Evolutionary conservation across 495 filamentous ascomycete genomes (phyloP).

Genomic region (Daldinia grandis): DNA sequence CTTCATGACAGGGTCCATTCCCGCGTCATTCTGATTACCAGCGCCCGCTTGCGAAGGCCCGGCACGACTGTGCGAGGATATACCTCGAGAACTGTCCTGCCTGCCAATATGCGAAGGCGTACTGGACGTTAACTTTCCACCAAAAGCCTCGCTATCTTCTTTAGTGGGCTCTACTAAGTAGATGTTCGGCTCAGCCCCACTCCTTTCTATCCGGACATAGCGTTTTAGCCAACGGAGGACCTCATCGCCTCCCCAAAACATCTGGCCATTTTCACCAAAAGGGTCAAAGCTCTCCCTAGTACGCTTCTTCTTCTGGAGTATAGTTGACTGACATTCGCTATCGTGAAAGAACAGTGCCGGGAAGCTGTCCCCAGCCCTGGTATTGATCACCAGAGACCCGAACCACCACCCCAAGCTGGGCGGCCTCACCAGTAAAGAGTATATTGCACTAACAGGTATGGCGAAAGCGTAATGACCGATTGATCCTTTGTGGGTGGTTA

Average conservation of each 20-base stretch:
- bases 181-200: constrained; percentile 82
- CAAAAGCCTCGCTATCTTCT: constrained; percentile 85
- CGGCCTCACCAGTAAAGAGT: constrained; percentile 86
- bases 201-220: constrained; percentile 84
- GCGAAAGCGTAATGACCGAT: constrained; percentile 92
- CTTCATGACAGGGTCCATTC: constrained; percentile 96
- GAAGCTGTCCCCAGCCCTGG: constrained; percentile 86
- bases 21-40: constrained; percentile 62
- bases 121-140: constrained; percentile 61
- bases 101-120: constrained; percentile 53
- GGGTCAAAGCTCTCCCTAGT: constrained; percentile 88
- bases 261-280: constrained; percentile 80
- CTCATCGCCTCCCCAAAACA: constrained; percentile 99
- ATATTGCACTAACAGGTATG: constrained; percentile 87
- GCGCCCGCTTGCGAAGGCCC: constrained; percentile 41
- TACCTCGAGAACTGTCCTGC: constrained; percentile 48
- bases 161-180: constrained; percentile 88
- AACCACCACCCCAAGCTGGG: constrained; percentile 99
- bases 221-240: constrained; percentile 87
- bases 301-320: constrained; percentile 87
- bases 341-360: constrained; percentile 98
- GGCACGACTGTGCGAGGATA: constrained; percentile 44
- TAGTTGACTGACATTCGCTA: constrained; percentile 93
- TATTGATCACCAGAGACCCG: constrained; percentile 92
- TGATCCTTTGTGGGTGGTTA: constrained; percentile 72